Conservation (phyloP, 2,329 filamentous ascomycete genomes). For the Phaeosphaeria sp. region DNA sequence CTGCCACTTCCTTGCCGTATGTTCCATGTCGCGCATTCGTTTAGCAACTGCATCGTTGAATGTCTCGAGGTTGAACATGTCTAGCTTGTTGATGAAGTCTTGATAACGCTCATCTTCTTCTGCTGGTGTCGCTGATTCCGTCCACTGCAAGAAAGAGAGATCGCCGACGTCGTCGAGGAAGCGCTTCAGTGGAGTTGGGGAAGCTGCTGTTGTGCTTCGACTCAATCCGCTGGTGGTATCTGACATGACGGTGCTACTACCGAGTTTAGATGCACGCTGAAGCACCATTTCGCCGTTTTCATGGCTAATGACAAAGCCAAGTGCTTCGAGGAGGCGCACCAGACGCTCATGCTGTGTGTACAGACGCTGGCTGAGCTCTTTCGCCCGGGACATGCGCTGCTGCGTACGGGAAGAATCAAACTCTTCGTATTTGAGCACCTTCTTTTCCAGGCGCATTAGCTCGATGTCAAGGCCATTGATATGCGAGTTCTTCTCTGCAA, state of each 20-base stretch:
- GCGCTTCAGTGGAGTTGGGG: constrained; percentile 60
- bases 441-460: constrained; percentile 71
- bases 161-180: constrained; percentile 68
- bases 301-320: constrained; percentile 82
- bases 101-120: constrained; percentile 77
- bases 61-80: constrained; percentile 80
- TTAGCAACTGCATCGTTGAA: constrained; percentile 88
- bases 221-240: constrained; percentile 48
- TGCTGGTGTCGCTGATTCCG: constrained; percentile 70
- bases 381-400: constrained; percentile 73
- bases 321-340: constrained; percentile 80
- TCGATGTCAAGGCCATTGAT: constrained; percentile 79
- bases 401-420: constrained; percentile 64
- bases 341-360: constrained; percentile 86
- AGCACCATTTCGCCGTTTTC: constrained; percentile 76
- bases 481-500: constrained; percentile 78
- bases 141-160: constrained; percentile 81
- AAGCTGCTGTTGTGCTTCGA: constrained; percentile 64
- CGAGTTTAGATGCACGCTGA: constrained; percentile 70
- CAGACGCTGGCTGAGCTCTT: constrained; percentile 82
- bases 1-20: constrained; percentile 90
- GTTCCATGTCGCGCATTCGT: constrained; percentile 90
- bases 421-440: constrained; percentile 61
- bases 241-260: constrained; percentile 54
- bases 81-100: constrained; percentile 74